These are phyloP conservation scores for Carpinus fangiana DNA, from an alignment of 306 rosid species.

Conservation along the genomic window DNA sequence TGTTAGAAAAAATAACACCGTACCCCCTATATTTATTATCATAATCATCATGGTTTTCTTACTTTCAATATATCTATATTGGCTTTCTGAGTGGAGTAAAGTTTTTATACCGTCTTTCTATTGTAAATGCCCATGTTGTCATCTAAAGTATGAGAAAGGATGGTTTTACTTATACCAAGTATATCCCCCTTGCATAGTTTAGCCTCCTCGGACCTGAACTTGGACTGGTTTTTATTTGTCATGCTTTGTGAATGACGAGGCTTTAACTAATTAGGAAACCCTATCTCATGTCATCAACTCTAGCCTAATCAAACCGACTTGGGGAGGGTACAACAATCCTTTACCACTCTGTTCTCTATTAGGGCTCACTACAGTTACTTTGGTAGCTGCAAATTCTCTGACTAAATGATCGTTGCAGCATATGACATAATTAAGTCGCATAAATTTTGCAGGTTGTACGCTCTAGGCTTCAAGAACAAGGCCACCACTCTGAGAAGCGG, in stretches of 20 bases:
- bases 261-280: background rate
- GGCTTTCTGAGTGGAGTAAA: background rate
- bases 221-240: background rate
- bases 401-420: background rate
- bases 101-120: background rate
- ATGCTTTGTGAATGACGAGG: too few species aligned
- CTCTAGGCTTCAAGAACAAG: slow-evolving; percentile 89
- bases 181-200: background rate
- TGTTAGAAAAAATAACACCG: background rate
- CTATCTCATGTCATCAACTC: background rate
- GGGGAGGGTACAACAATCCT: background rate
- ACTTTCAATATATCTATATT: background rate
- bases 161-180: background rate
- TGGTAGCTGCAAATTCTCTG: background rate
- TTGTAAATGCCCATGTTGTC: background rate
- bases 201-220: background rate
- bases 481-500: slow-evolving; percentile 84
- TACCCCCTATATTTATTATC: background rate
- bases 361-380: background rate
- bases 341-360: background rate
- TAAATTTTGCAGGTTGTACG: slow-evolving; percentile 68
- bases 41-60: background rate
- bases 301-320: background rate
- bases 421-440: background rate
- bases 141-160: background rate